Conservation (phyloP, 2,329 filamentous ascomycete species). For the Alternaria solani region DNA sequence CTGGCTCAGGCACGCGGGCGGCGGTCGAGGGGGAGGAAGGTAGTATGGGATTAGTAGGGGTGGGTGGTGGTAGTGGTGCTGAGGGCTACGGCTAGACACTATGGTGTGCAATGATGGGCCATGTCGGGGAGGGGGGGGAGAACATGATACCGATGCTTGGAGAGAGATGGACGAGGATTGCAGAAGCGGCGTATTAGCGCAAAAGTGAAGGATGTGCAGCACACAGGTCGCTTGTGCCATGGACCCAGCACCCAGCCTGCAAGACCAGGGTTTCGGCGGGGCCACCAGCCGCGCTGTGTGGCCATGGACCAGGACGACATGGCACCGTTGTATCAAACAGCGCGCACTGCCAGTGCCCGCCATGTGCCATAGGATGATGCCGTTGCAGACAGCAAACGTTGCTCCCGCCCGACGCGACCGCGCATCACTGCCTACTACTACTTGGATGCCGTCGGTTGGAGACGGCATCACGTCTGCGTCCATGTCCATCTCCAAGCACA, state of each 20-base stretch:
- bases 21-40: background rate
- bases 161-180: constrained; percentile 8
- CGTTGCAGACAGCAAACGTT: constrained; percentile 35
- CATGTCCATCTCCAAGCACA: background rate
- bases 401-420: constrained; percentile 21
- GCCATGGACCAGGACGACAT: constrained; percentile 17
- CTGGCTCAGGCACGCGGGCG: constrained; percentile 14
- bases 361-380: constrained; percentile 17
- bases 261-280: constrained; percentile 24
- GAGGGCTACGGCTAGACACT: background rate
- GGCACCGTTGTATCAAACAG: constrained; percentile 26
- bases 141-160: constrained; percentile 1
- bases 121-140: background rate
- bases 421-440: background rate
- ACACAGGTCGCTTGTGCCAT: constrained; percentile 37
- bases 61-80: background rate
- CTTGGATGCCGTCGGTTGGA: background rate
- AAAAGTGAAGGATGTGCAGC: constrained; percentile 30
- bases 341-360: constrained; percentile 11
- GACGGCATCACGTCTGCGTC: constrained; percentile 13
- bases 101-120: background rate
- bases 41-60: background rate
- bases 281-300: constrained; percentile 34
- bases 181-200: constrained; percentile 22
- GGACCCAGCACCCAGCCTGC: constrained; percentile 37